Conservation (phyloP, 495 filamentous ascomycete species). For the Penicillium herquei region DNA sequence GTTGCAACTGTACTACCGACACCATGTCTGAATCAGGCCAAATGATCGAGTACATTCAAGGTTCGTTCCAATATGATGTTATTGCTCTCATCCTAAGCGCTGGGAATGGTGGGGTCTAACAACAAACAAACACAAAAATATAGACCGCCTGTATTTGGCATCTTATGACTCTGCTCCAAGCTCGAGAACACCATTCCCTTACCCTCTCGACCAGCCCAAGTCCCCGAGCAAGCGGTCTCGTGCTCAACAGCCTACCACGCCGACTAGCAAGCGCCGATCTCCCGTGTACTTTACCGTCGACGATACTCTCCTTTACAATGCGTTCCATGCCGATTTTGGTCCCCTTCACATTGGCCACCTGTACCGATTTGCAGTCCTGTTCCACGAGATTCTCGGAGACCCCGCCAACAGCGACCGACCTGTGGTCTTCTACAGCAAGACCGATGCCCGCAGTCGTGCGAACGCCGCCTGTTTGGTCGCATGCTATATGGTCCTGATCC, state of each 20-base stretch:
- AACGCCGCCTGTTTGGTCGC: slow-evolving; percentile 96
- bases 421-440: slow-evolving; percentile 91
- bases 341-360: slow-evolving; percentile 95
- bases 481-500: slow-evolving; percentile 98
- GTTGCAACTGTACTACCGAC: slow-evolving; percentile 9
- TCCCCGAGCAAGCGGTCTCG: slow-evolving; percentile 77
- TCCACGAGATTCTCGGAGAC: slow-evolving; percentile 92
- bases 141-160: slow-evolving; percentile 92
- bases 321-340: slow-evolving; percentile 98
- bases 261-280: slow-evolving; percentile 49
- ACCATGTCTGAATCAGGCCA: slow-evolving; percentile 52
- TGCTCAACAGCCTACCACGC: slow-evolving; percentile 56
- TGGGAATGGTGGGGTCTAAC: slow-evolving; percentile 12
- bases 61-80: slow-evolving; percentile 36
- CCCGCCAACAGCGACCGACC: slow-evolving; percentile 77
- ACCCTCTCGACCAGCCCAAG: slow-evolving; percentile 56
- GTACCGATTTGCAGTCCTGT: slow-evolving; percentile 90
- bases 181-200: slow-evolving; percentile 82
- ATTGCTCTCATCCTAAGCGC: background rate
- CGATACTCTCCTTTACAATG: slow-evolving; percentile 90
- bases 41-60: slow-evolving; percentile 77
- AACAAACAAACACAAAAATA: slow-evolving; percentile 9
- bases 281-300: slow-evolving; percentile 97
- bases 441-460: slow-evolving; percentile 88
- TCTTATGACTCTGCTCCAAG: slow-evolving; percentile 83